A percentile compares a stretch with the other conserved stretches of the same genome.
Evolutionary conservation across 2,329 filamentous ascomycete genomes (phyloP).

Genomic region (Phoma sp.): DNA sequence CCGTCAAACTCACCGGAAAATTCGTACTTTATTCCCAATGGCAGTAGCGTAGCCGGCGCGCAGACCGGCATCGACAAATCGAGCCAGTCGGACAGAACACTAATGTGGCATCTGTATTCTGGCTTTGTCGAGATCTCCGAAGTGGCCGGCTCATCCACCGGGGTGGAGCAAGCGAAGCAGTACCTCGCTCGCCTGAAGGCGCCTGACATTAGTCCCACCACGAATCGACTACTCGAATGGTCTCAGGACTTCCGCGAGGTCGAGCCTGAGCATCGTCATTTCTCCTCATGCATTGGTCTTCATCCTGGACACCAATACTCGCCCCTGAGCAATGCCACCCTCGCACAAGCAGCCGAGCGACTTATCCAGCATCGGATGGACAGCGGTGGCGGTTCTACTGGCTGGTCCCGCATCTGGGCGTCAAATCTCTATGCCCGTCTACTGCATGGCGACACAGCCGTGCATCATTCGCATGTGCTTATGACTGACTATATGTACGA

Average conservation of each 20-base stretch:
- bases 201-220: constrained; percentile 30
- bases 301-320: constrained; percentile 54
- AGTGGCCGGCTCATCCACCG: neutral
- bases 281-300: constrained; percentile 58
- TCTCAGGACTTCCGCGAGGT: constrained; percentile 44
- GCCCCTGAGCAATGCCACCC: constrained; percentile 38
- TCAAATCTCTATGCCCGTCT: constrained; percentile 58
- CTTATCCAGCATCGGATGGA: constrained; percentile 40
- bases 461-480: constrained; percentile 30
- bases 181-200: constrained; percentile 18
- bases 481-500: constrained; percentile 54
- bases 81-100: constrained; percentile 24
- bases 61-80: constrained; percentile 57
- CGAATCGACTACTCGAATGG: constrained; percentile 40
- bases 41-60: constrained; percentile 33
- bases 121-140: constrained; percentile 29
- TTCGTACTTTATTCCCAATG: constrained; percentile 35
- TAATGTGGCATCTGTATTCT: constrained; percentile 37
- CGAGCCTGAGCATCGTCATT: constrained; percentile 59
- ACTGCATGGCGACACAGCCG: constrained; percentile 42
- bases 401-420: constrained; percentile 60
- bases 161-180: constrained; percentile 2
- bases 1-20: constrained; percentile 51
- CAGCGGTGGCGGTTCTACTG: constrained; percentile 52
- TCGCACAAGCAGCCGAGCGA: constrained; percentile 39